These are phyloP conservation scores for Hymenoscyphus fructigenus DNA, from an alignment of 2,329 filamentous ascomycete genomes.

Conservation along the genomic window DNA sequence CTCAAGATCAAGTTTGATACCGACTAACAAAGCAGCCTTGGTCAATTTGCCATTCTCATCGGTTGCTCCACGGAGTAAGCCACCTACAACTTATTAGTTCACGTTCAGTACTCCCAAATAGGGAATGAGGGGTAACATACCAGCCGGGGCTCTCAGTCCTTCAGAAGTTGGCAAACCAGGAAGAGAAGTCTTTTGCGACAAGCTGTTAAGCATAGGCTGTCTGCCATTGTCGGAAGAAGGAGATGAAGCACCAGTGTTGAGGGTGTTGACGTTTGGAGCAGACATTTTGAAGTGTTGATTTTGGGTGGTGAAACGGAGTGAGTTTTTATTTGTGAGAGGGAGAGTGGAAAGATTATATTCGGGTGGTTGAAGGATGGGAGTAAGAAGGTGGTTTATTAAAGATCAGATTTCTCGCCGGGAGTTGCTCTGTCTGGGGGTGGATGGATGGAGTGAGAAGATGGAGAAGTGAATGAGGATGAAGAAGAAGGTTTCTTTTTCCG, in stretches of 20 bases:
- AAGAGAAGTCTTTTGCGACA: not conserved
- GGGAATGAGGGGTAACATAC: constrained; percentile 17
- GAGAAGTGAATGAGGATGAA: constrained; percentile 10
- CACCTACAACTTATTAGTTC: constrained; percentile 38
- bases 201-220: constrained; percentile 34
- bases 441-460: constrained; percentile 11
- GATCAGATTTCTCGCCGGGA: constrained; percentile 24
- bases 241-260: constrained; percentile 37
- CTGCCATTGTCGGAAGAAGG: constrained; percentile 41
- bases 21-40: constrained; percentile 56
- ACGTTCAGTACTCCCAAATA: not conserved
- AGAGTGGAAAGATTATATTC: not conserved
- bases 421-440: constrained; percentile 12
- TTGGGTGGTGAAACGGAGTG: not conserved
- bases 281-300: constrained; percentile 26
- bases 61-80: constrained; percentile 56
- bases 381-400: not conserved
- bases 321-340: not conserved
- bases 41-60: constrained; percentile 58
- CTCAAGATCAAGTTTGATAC: constrained; percentile 63
- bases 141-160: constrained; percentile 41
- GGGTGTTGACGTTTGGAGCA: constrained; percentile 31
- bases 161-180: constrained; percentile 38
- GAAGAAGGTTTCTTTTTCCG: constrained; percentile 14
- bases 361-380: not conserved